A percentile compares a stretch with the other conserved stretches of the same genome.
Conservation (phyloP, 139 green algal species). For the Chlamydomonas sp. region DNA sequence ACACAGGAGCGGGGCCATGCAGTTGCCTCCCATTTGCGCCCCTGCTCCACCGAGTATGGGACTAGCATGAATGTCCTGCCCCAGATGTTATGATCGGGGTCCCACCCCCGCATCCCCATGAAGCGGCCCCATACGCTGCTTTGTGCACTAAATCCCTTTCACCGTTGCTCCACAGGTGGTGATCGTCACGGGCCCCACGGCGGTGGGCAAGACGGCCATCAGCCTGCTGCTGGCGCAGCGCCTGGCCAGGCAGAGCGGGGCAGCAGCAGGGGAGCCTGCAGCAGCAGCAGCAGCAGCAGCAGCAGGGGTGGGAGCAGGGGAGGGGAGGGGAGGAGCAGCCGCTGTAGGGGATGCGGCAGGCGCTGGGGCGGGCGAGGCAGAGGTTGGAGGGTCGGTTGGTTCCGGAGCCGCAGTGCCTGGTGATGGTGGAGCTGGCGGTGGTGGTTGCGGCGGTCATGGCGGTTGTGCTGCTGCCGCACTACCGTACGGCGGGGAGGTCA, state of each 20-base stretch:
- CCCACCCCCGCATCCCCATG: no score
- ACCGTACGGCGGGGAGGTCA: slow-evolving; percentile 79
- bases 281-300: neutral
- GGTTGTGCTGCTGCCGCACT: neutral
- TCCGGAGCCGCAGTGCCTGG: no score
- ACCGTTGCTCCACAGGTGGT: slow-evolving; percentile 69
- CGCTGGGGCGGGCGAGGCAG: neutral
- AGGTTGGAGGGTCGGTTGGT: no score
- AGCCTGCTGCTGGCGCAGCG: slow-evolving; percentile 81
- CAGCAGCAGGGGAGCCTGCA: neutral
- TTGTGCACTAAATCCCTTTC: neutral
- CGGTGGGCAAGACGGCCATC: slow-evolving; percentile 90
- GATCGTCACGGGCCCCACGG: slow-evolving; percentile 93
- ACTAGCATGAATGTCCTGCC: no score
- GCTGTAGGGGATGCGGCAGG: neutral
- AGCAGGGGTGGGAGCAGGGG: neutral
- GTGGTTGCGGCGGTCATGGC: neutral
- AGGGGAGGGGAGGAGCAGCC: no score
- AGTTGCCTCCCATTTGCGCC: no score
- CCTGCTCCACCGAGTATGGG: no score
- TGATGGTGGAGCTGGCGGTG: neutral
- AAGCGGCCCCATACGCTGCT: neutral
- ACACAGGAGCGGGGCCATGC: no score
- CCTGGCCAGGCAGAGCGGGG: slow-evolving; percentile 45
- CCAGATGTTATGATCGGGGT: no score